Evolutionary conservation across 2,329 filamentous ascomycete genomes (phyloP), one percentile per base, ranked within the genome.

Genomic region (Cercospora citrullina): DNA sequence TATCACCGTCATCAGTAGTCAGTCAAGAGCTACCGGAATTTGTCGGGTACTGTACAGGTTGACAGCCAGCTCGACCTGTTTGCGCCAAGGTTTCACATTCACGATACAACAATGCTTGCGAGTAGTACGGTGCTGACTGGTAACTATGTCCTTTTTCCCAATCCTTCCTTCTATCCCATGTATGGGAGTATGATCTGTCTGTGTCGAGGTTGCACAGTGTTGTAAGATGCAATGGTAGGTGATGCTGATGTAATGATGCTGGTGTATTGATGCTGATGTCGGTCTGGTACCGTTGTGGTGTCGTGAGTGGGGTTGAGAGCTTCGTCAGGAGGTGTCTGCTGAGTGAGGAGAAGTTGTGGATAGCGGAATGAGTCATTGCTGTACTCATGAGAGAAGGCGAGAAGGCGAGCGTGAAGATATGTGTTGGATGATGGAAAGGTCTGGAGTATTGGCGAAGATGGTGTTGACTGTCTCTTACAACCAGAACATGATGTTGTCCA

Each of bases 401-500:
- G 16, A 12, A 0, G 4, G 21, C 6, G 45, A 26, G 1, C 0
- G 45, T 14, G 21, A 51, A 51, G 45, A 21, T 51, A 4, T 5
- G 10, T 23, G 45, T 23, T 4, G 45, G 45, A 9, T 21, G 4
- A 16, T n/a, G n/a, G n/a, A n/a, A n/a, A n/a, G n/a, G n/a, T n/a
- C n/a, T n/a, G 21, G 9, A 26, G 26, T 9, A 5, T 23, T 58
- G 53, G 26, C 26, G 8, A n/a, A 58, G 28, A 26, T 4, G 4
- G 33, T 5, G 2, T 23, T 21, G 18, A 16, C 5, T 1, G 21
- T 16, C 2, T 23, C 8, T 72, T 61, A 72, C 51, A 75, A 68
- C 67, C 71, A 78, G 64, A 77, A 79, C 74, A 77, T 79, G 18
- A 60, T 72, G 12, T 72, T 28, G 62, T 77, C 66, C n/a, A 77